Evolutionary conservation across 164 flowering plant species (phyloP).

Genomic region (Chloranthus sessilifolius): DNA sequence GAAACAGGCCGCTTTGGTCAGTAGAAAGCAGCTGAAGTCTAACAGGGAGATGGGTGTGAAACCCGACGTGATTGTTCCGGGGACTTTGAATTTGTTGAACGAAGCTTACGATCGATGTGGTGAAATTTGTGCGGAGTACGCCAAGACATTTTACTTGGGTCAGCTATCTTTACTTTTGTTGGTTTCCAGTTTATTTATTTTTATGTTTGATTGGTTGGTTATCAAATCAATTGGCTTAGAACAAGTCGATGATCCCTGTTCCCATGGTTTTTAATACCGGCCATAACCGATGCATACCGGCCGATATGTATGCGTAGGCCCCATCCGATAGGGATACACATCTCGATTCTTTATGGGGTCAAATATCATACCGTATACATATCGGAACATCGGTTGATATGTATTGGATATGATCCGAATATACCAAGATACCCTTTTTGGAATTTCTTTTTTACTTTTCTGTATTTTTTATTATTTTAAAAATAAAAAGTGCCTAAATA

Average conservation of each 20-base stretch:
- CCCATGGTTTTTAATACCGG: too few relatives aligned
- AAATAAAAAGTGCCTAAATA: too few relatives aligned
- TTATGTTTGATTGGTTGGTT: background rate
- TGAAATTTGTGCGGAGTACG: slow-evolving; percentile 91
- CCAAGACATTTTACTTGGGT: slow-evolving; percentile 94
- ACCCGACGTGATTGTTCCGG: slow-evolving; percentile 46
- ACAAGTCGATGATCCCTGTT: too few relatives aligned
- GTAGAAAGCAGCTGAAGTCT: slow-evolving; percentile 33
- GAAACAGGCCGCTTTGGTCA: slow-evolving; percentile 84
- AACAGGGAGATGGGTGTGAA: slow-evolving; percentile 37
- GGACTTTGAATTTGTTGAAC: slow-evolving; percentile 42
- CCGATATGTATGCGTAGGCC: too few relatives aligned
- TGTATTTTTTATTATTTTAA: background rate
- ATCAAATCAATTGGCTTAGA: too few relatives aligned
- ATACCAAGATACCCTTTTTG: background rate
- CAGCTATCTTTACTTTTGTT: slow-evolving; percentile 16
- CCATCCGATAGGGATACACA: too few relatives aligned
- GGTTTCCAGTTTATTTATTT: background rate
- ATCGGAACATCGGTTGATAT: too few relatives aligned
- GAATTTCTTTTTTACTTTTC: background rate
- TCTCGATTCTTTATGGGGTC: too few relatives aligned
- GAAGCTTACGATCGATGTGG: slow-evolving; percentile 89
- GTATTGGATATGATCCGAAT: too few relatives aligned
- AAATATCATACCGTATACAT: too few relatives aligned
- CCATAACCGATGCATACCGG: too few relatives aligned